Conservation (phyloP, 2,329 filamentous ascomycete genomes). For the Fusarium azukiicola region DNA sequence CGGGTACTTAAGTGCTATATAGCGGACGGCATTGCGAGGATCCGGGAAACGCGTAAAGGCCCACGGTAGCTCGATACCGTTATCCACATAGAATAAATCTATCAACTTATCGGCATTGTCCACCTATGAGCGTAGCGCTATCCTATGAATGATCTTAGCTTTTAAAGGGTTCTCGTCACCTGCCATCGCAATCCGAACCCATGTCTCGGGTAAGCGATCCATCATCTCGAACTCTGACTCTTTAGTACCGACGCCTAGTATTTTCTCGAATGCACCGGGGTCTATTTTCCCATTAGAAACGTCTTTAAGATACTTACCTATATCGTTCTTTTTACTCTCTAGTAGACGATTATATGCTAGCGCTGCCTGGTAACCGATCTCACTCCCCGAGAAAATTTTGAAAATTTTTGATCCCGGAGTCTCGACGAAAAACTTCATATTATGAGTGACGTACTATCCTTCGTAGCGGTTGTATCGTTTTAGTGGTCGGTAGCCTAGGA, state of each 20-base stretch:
- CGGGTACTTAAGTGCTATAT: constrained; percentile 8
- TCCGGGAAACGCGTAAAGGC: not conserved
- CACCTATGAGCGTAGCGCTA: not conserved
- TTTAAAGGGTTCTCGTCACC: constrained; percentile 4
- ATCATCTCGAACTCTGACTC: constrained; percentile 1
- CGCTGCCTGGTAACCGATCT: not conserved
- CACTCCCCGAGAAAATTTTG: not conserved
- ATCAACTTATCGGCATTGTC: constrained; percentile 5
- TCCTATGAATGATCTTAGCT: not conserved
- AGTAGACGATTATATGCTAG: not conserved
- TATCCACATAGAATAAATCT: constrained; percentile 6
- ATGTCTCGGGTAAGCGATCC: not conserved
- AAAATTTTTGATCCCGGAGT: not conserved
- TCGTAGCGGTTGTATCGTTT: not conserved
- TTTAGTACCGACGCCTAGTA: constrained; percentile 9
- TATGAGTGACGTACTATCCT: not conserved
- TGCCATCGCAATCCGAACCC: not conserved
- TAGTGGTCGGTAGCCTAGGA: not conserved
- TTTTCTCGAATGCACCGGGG: not conserved
- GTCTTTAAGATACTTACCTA: not conserved
- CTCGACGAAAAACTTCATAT: not conserved
- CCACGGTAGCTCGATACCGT: not conserved
- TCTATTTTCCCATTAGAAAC: not conserved
- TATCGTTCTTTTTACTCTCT: not conserved
- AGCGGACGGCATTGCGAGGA: constrained; percentile 3